These are phyloP conservation scores for Aspergillus cristatus DNA, from an alignment of 495 filamentous ascomycete genomes.

Conservation along the genomic window DNA sequence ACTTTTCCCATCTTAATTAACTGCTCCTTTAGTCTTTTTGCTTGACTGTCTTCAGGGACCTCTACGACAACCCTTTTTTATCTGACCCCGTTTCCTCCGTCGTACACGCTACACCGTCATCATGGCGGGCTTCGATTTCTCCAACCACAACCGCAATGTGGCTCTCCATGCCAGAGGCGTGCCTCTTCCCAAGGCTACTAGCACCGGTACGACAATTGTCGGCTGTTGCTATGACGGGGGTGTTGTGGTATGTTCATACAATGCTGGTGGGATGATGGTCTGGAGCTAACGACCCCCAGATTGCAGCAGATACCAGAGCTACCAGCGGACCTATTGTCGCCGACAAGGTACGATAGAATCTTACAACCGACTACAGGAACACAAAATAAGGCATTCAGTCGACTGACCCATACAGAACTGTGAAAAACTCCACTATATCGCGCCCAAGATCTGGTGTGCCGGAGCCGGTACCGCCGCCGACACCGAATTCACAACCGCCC, in stretches of 20 bases:
- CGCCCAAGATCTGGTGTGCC: conserved; percentile 98
- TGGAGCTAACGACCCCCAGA: conserved; percentile 40
- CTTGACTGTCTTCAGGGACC: too few relatives aligned
- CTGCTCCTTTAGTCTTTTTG: background rate
- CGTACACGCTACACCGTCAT: conserved; percentile 25
- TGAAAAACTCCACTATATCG: conserved; percentile 98
- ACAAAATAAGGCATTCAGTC: too few relatives aligned
- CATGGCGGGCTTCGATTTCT: conserved; percentile 99
- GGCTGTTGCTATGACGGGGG: conserved; percentile 95
- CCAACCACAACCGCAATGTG: conserved; percentile 96
- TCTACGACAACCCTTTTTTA: too few relatives aligned
- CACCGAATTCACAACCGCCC: conserved; percentile 96
- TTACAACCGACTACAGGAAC: too few relatives aligned
- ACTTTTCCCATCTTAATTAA: conserved; percentile 6
- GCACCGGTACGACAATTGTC: conserved; percentile 98
- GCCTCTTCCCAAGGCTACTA: conserved; percentile 93
- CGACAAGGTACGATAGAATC: conserved; percentile 71
- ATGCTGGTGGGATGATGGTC: background rate
- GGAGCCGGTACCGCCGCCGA: conserved; percentile 97
- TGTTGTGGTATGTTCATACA: conserved; percentile 61
- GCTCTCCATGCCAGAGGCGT: conserved; percentile 89
- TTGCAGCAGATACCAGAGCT: conserved; percentile 95
- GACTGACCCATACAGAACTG: conserved; percentile 61
- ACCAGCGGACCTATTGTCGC: conserved; percentile 97
- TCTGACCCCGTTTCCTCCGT: too few relatives aligned